Percentiles rank a stretch among this genome's conserved stretches.
Evolutionary conservation across 768 basidiomycete genomes (phyloP).

Genomic region (Harrya chromipes): DNA sequence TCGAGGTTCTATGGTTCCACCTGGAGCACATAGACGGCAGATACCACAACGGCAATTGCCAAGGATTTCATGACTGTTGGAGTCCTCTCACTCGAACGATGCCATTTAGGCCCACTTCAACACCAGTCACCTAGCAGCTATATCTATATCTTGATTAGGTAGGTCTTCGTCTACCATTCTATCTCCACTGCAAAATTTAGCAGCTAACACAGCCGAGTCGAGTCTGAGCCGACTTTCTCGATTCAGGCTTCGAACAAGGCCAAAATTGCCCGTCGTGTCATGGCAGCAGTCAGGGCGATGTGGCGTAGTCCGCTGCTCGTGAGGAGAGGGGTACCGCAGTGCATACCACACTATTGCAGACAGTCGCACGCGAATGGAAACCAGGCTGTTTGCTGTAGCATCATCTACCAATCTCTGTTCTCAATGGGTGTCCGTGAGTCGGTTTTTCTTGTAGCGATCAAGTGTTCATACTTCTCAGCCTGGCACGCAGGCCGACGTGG

Average conservation of each 20-base stretch:
- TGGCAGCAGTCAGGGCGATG: not conserved
- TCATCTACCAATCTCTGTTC: too few species aligned
- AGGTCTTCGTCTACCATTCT: not conserved
- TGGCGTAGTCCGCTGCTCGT: too few species aligned
- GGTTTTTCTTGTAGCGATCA: too few species aligned
- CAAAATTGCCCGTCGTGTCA: constrained; percentile 6
- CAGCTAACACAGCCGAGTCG: not conserved
- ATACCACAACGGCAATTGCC: not conserved
- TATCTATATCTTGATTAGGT: too few species aligned
- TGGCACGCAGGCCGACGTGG: not conserved
- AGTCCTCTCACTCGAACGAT: not conserved
- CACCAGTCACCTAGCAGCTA: not conserved
- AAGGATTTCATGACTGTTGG: constrained; percentile 7
- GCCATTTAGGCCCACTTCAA: not conserved
- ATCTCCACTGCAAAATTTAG: not conserved
- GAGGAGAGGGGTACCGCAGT: too few species aligned
- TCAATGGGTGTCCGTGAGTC: not conserved
- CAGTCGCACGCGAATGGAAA: too few species aligned
- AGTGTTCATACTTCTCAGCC: too few species aligned
- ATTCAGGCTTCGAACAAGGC: constrained; percentile 4
- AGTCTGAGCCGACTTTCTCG: not conserved
- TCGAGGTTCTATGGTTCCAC: constrained; percentile 18
- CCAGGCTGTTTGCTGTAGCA: too few species aligned
- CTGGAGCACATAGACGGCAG: constrained; percentile 3
- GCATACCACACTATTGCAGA: too few species aligned